A percentile compares a stretch with the other conserved stretches of the same genome.
phyloP scores from a whole-genome alignment of 768 basidiomycete species.

The Suillus occidentalis region DNA sequence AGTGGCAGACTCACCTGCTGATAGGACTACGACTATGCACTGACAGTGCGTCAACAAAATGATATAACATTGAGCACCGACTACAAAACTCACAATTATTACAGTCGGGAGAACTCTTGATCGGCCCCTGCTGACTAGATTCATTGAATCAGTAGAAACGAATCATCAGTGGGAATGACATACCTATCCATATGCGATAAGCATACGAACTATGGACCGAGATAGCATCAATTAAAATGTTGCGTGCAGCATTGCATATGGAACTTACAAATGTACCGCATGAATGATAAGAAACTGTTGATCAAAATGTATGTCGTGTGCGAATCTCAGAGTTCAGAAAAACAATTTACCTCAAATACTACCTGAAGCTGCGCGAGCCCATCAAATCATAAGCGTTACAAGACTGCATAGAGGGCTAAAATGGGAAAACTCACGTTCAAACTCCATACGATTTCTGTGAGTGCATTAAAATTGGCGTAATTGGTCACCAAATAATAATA shows the following conservation, averaged over 20 bases:
- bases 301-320: no score
- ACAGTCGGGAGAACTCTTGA: background rate
- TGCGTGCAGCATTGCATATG: background rate
- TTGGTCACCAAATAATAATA: background rate
- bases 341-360: background rate
- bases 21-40: background rate
- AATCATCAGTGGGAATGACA: background rate
- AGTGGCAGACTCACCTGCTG: background rate
- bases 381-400: background rate
- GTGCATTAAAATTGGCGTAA: background rate
- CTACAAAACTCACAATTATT: background rate
- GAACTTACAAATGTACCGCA: background rate
- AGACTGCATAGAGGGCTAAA: background rate
- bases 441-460: background rate
- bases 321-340: background rate
- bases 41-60: background rate
- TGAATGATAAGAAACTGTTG: background rate
- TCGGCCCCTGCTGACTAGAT: background rate
- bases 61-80: background rate
- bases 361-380: background rate
- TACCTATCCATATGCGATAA: constrained; percentile 3
- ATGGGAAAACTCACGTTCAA: background rate
- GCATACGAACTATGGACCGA: background rate
- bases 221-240: background rate
- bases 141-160: no score